Evolutionary conservation across 805 yeast species (phyloP).

Genomic region (Candida hispaniensis): DNA sequence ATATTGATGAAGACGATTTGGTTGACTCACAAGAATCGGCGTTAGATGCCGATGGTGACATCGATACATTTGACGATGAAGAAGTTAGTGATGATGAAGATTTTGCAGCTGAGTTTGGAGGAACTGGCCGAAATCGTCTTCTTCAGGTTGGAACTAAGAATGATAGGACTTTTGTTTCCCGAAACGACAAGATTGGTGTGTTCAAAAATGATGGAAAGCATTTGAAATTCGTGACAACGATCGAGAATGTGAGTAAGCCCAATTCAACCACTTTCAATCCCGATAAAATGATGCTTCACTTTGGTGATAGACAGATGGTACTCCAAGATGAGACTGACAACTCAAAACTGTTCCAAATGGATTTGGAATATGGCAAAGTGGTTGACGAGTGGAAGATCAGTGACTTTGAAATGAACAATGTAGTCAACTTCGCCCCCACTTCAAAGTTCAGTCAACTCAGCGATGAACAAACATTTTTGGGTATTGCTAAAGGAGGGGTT

Average conservation of each 20-base stretch:
- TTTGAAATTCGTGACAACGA: constrained; percentile 56
- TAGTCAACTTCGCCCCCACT: constrained; percentile 57
- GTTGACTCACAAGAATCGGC: constrained; percentile 27
- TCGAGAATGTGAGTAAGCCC: constrained; percentile 45
- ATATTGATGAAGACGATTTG: constrained; percentile 34
- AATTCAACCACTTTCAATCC: constrained; percentile 47
- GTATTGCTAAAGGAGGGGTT: constrained; percentile 52
- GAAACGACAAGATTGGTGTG: constrained; percentile 73
- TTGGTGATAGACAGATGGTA: constrained; percentile 58
- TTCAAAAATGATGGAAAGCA: constrained; percentile 47
- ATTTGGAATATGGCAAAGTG: constrained; percentile 63
- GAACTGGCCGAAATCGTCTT: constrained; percentile 44
- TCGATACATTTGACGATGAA: constrained; percentile 30
- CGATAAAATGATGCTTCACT: constrained; percentile 60
- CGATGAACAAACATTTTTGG: constrained; percentile 62
- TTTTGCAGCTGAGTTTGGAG: constrained; percentile 21
- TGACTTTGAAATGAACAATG: constrained; percentile 31
- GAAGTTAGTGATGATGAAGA: constrained; percentile 26
- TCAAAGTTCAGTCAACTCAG: constrained; percentile 64
- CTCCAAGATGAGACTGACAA: constrained; percentile 43
- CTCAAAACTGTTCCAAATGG: constrained; percentile 56
- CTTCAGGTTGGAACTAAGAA: constrained; percentile 61
- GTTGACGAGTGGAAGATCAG: constrained; percentile 75
- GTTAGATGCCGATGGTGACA: constrained; percentile 21
- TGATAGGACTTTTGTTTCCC: constrained; percentile 65